Conservation (phyloP, 495 filamentous ascomycete genomes). For the Tuber umbilicatum region DNA sequence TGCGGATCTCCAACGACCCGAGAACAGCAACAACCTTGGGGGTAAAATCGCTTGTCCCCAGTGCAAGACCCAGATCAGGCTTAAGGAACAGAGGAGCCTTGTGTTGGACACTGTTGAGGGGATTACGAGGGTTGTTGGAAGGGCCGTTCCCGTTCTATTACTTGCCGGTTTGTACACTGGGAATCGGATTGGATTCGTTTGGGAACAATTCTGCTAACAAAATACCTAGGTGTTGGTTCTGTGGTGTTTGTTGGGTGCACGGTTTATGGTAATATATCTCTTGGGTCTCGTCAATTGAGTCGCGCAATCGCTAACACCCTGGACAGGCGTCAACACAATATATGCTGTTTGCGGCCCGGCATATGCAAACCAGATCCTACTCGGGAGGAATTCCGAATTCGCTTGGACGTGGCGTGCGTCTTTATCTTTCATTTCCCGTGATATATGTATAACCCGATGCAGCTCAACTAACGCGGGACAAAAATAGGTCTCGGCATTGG, state of each 20-base stretch:
- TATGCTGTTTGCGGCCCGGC: conserved; percentile 42
- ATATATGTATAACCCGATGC: not conserved
- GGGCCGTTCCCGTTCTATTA: conserved; percentile 34
- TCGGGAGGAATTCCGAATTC: conserved; percentile 38
- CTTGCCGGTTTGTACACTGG: conserved; percentile 30
- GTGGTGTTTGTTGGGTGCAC: conserved; percentile 42
- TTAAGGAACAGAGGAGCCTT: conserved; percentile 46
- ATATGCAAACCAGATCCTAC: conserved; percentile 39
- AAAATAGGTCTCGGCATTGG: conserved; percentile 38
- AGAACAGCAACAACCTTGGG: conserved; percentile 49
- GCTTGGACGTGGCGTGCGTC: conserved; percentile 41
- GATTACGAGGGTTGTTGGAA: conserved; percentile 35
- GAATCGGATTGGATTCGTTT: conserved; percentile 23
- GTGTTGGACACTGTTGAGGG: conserved; percentile 39
- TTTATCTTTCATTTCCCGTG: not conserved
- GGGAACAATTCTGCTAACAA: conserved; percentile 19
- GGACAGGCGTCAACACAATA: conserved; percentile 40
- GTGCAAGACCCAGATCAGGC: conserved; percentile 72
- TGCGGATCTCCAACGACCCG: conserved; percentile 65
- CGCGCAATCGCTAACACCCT: not conserved
- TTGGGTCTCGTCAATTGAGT: not conserved
- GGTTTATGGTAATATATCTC: conserved; percentile 34
- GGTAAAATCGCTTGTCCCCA: conserved; percentile 66
- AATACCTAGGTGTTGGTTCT: conserved; percentile 35
- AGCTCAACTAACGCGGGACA: conserved; percentile 3